Conservation (phyloP, 345 rosid species). For the Pseudoturritis turrita region DNA sequence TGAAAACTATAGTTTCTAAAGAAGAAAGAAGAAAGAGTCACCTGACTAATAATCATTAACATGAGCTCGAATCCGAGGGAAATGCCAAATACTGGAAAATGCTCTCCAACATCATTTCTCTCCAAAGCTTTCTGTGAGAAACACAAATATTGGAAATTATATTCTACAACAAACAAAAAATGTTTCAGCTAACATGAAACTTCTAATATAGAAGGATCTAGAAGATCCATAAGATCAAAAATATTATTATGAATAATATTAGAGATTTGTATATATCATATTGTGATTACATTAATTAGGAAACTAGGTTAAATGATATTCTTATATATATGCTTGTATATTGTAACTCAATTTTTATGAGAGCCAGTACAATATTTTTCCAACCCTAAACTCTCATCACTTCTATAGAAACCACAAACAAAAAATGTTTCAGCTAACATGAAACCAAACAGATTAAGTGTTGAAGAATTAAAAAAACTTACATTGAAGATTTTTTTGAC, state of each 20-base stretch:
- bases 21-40: background rate
- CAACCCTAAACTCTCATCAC: no score
- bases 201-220: no score
- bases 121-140: slow-evolving; percentile 59
- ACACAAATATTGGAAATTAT: background rate
- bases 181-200: background rate
- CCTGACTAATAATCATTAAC: slow-evolving; percentile 77
- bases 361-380: no score
- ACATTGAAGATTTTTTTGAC: slow-evolving; percentile 53
- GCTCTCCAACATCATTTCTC: slow-evolving; percentile 70
- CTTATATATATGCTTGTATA: no score
- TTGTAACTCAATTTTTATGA: no score
- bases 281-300: no score
- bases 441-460: background rate
- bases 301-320: no score
- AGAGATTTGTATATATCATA: no score
- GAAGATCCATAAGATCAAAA: no score
- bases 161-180: background rate
- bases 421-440: background rate
- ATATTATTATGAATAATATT: no score
- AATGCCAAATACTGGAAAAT: slow-evolving; percentile 73
- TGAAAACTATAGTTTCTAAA: background rate
- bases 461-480: background rate
- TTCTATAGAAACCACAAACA: no score
- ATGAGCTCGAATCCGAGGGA: slow-evolving; percentile 85